These are phyloP conservation scores for Trametes sp. DNA, from an alignment of 1,284 basidiomycete species.

Conservation along the genomic window DNA sequence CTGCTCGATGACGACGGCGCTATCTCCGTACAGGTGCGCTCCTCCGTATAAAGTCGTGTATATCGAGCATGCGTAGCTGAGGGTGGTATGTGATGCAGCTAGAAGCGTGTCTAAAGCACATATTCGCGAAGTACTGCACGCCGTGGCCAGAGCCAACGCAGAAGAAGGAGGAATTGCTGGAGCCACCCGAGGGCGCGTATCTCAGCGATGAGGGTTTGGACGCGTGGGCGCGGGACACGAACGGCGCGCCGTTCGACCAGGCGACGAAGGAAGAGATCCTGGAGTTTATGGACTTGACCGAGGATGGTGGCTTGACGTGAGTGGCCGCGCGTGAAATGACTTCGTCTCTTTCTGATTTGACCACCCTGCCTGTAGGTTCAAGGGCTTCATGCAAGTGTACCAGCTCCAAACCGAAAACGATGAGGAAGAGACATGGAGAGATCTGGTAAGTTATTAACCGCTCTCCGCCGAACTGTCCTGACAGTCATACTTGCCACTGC, in stretches of 20 bases:
- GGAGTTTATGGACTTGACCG: constrained; percentile 77
- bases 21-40: constrained; percentile 66
- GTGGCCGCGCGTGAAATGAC: constrained; percentile 32
- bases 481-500: not conserved
- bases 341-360: not conserved
- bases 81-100: constrained; percentile 49
- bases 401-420: constrained; percentile 83
- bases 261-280: constrained; percentile 80
- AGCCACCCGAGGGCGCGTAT: constrained; percentile 65
- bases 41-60: too few relatives aligned
- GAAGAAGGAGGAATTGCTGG: constrained; percentile 43
- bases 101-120: constrained; percentile 69
- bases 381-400: constrained; percentile 82
- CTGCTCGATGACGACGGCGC: constrained; percentile 72
- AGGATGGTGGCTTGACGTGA: constrained; percentile 76
- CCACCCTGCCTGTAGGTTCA: constrained; percentile 58
- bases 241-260: constrained; percentile 73
- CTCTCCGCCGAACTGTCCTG: too few relatives aligned
- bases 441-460: constrained; percentile 58
- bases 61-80: constrained; percentile 3
- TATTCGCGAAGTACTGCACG: constrained; percentile 77
- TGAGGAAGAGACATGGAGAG: constrained; percentile 83
- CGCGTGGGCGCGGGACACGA: constrained; percentile 78
- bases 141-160: constrained; percentile 47
- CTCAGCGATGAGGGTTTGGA: constrained; percentile 68